These are phyloP conservation scores for Penicillium taxi DNA, from an alignment of 495 filamentous ascomycete genomes.

Conservation along the genomic window DNA sequence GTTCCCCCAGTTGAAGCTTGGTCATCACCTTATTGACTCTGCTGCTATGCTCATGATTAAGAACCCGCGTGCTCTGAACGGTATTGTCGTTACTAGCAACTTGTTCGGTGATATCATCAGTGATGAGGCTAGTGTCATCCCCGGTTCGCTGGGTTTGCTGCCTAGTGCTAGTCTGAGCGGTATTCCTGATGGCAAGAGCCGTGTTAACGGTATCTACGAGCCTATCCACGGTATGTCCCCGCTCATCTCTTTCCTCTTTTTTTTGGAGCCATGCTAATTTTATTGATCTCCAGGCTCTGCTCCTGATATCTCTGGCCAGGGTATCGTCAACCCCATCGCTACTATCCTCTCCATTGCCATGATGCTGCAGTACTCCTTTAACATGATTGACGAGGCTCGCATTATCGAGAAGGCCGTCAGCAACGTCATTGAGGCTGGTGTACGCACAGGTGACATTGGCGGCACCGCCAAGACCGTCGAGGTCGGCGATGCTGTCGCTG, in stretches of 20 bases:
- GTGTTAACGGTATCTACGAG: slow-evolving; percentile 78
- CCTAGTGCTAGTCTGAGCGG: slow-evolving; percentile 84
- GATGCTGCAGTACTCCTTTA: slow-evolving; percentile 51
- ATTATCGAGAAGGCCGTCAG: slow-evolving; percentile 46
- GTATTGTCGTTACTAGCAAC: slow-evolving; percentile 89
- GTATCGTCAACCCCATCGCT: slow-evolving; percentile 69
- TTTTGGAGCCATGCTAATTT: background rate
- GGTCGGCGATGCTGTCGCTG: slow-evolving; percentile 46
- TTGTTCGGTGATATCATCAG: slow-evolving; percentile 94
- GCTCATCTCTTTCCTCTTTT: background rate
- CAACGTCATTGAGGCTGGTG: slow-evolving; percentile 45
- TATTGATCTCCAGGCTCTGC: slow-evolving; percentile 30
- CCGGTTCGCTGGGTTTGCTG: slow-evolving; percentile 80
- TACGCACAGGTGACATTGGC: slow-evolving; percentile 48
- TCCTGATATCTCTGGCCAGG: slow-evolving; percentile 67
- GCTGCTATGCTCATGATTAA: slow-evolving; percentile 98
- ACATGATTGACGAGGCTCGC: slow-evolving; percentile 41
- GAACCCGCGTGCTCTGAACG: slow-evolving; percentile 84
- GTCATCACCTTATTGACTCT: slow-evolving; percentile 90
- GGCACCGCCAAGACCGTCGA: slow-evolving; percentile 44
- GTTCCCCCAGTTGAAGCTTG: slow-evolving; percentile 76
- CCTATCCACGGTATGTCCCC: slow-evolving; percentile 78
- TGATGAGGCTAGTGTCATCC: slow-evolving; percentile 95
- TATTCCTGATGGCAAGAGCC: slow-evolving; percentile 62
- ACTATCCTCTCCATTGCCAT: slow-evolving; percentile 48